Base-by-base conservation (phyloP, 225 moss, liverwort and hornwort species). In the Bryoerythrophyllum caledonicum region DNA sequence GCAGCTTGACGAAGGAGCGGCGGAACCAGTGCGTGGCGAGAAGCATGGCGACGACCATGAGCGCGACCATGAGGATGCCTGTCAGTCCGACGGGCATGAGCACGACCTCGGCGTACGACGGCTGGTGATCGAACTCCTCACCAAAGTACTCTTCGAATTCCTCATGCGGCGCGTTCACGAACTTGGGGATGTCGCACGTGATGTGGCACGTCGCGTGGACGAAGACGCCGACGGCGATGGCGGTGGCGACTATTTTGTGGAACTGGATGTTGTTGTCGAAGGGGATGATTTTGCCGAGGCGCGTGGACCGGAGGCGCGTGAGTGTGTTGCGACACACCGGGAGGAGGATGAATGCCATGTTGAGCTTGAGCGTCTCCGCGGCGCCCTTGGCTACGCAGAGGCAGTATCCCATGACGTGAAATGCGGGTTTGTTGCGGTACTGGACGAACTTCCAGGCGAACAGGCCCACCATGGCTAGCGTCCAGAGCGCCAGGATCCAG, bases 321-420 rank as follows among this genome's bases (percentile, higher is more conserved):
- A 99, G 79, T 28, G 90, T 91, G 71, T 99, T 99, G 21, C 99
- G 91, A 67, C 95, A 99, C 3, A 99, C 99, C 9, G 99, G 95
- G 9, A 99, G 76, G 7, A 99, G 88, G 43, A 99, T 99, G 75
- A 99, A 80, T 9, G 99, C 95, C 99, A 99, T 99, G 71, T 99
- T 99, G 27, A 99, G 60, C 48, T 99, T 99, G 13, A 99, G 63
- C 5, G 92, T 99, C 84, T 99, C 99, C 2, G 99, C 99, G 1
- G 95, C 86, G 51, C 93, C 99, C 81, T 99, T 99, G 25, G 99
- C 99, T 3, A 89, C 76, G 37, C 91, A 86, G 8, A 99, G 53
- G 38, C 95, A 95, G 37, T 80, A 81, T 0, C 93, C 93, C 92
- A 95, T 95, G 15, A 92, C 14, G 0, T 37, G 10, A 63, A 70